Percentiles rank a stretch among this genome's conserved stretches.
Evolutionary conservation across 768 basidiomycete genomes (phyloP).

Genomic region (Kwoniella sp.): DNA sequence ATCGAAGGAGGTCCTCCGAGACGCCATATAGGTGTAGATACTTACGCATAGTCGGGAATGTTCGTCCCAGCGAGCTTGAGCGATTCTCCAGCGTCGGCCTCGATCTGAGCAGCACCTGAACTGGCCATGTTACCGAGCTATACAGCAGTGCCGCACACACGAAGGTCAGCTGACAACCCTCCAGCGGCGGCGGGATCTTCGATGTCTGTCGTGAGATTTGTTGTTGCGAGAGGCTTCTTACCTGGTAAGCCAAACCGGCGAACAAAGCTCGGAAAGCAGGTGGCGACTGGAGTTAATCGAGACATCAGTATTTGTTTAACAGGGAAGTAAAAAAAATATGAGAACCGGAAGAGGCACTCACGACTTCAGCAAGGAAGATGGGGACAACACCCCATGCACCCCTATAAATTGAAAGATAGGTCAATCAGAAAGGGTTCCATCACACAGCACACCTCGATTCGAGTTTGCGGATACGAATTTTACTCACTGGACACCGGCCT

Average conservation of each 20-base stretch:
- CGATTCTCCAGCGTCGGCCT: conserved; percentile 68
- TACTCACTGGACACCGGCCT: conserved; percentile 67
- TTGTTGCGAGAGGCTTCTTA: conserved; percentile 65
- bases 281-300: conserved; percentile 60
- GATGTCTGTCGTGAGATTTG: too few relatives aligned
- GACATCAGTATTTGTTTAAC: conserved; percentile 55
- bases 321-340: background rate
- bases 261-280: conserved; percentile 87
- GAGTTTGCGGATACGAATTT: background rate
- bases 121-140: conserved; percentile 64
- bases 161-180: background rate
- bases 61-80: conserved; percentile 59
- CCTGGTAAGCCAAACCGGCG: conserved; percentile 80
- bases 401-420: conserved; percentile 49
- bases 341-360: background rate
- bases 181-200: background rate
- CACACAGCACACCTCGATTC: too few relatives aligned
- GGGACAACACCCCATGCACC: conserved; percentile 90
- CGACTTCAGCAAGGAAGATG: conserved; percentile 71
- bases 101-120: conserved; percentile 76
- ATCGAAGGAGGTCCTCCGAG: background rate
- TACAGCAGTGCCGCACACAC: background rate
- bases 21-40: too few relatives aligned
- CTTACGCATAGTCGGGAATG: conserved; percentile 64
- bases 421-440: too few relatives aligned